A percentile compares a stretch with the other conserved stretches of the same genome.
phyloP scores from a whole-genome alignment of 1,284 basidiomycete species.

The Melanopsichium pennsylvanicum region DNA sequence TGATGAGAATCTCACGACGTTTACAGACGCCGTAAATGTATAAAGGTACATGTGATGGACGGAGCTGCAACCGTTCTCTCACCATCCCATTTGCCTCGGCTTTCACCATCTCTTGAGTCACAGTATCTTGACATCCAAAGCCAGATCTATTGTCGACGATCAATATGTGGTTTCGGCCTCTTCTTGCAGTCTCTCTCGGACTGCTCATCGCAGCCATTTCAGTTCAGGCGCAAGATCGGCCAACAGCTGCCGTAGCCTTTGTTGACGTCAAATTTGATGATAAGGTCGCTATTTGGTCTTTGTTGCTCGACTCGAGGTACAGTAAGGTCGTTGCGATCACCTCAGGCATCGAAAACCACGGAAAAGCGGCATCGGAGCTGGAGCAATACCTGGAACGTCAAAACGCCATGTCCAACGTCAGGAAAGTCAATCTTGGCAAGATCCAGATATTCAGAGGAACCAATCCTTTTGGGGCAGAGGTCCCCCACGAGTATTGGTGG shows the following conservation, averaged over 20 bases:
- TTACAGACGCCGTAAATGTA: no score
- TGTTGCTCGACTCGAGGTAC: constrained; percentile 18
- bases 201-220: no score
- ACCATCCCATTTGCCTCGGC: no score
- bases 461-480: not conserved
- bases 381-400: constrained; percentile 8
- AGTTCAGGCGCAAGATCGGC: no score
- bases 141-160: no score
- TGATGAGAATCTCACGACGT: no score
- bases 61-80: no score
- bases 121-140: no score
- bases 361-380: constrained; percentile 18
- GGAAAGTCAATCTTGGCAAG: constrained; percentile 1
- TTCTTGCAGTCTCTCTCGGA: no score
- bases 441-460: constrained; percentile 8
- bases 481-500: constrained; percentile 29
- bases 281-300: constrained; percentile 34
- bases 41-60: no score
- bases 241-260: constrained; percentile 34
- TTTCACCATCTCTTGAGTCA: no score
- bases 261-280: constrained; percentile 43
- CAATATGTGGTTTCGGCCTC: no score
- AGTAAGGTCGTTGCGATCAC: constrained; percentile 23
- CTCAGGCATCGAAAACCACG: constrained; percentile 17
- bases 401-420: not conserved